Evolutionary conservation across 2,329 filamentous ascomycete genomes (phyloP).

Genomic region (Scytalidium sp.): DNA sequence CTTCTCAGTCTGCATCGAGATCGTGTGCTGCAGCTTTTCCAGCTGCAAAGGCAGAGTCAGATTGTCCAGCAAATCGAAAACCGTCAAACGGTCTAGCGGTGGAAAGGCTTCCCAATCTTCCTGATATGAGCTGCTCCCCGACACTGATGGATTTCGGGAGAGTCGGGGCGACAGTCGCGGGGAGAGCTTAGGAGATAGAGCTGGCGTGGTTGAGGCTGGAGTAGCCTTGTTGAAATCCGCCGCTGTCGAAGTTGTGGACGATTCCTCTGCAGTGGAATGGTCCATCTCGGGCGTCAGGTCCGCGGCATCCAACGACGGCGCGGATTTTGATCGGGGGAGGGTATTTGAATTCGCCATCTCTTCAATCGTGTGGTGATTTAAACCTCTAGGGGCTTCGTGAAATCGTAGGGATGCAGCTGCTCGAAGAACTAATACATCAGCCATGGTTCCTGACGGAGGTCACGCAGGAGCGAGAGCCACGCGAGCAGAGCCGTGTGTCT

Average conservation of each 20-base stretch:
- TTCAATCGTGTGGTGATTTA: constrained; percentile 33
- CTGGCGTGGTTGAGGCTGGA: constrained; percentile 26
- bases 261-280: constrained; percentile 9
- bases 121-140: constrained; percentile 80
- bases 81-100: constrained; percentile 82
- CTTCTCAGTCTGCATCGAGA: constrained; percentile 80
- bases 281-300: constrained; percentile 19
- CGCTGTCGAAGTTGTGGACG: constrained; percentile 45
- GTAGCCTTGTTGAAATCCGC: constrained; percentile 44
- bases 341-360: constrained; percentile 43
- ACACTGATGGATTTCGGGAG: constrained; percentile 78
- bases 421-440: constrained; percentile 40
- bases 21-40: constrained; percentile 81
- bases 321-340: constrained; percentile 26
- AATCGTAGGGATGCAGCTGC: constrained; percentile 35
- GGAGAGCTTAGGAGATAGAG: not conserved
- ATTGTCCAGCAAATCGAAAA: constrained; percentile 94
- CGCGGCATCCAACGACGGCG: constrained; percentile 14
- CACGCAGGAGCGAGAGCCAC: not conserved
- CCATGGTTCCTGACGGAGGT: constrained; percentile 26
- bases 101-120: constrained; percentile 86
- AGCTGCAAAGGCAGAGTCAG: constrained; percentile 86
- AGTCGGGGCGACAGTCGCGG: constrained; percentile 39
- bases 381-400: constrained; percentile 37
- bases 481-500: not conserved